These are phyloP conservation scores for Saccharomyces hybrid DNA, from an alignment of 1,139 yeast species.

Conservation along the genomic window DNA sequence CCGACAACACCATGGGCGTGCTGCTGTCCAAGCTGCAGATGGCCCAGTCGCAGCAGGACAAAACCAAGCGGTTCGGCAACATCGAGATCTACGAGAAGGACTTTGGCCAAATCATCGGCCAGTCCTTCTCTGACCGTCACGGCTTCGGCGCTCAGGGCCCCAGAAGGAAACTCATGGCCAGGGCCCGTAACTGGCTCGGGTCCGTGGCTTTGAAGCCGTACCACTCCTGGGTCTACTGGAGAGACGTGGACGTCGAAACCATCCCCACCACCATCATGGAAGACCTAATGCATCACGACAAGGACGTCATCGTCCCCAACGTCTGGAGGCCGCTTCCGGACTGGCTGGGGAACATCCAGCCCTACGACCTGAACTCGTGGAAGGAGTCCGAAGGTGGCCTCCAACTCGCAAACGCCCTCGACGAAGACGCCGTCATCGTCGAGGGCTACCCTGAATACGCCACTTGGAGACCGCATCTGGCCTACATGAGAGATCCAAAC, in stretches of 20 bases:
- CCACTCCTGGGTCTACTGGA: constrained; percentile 93
- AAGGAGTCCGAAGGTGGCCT: constrained; percentile 67
- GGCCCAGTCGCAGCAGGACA: constrained; percentile 43
- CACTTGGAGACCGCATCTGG: constrained; percentile 81
- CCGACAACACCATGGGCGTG: constrained; percentile 47
- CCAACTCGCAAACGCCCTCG: constrained; percentile 55
- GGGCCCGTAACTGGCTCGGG: constrained; percentile 84
- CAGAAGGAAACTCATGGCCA: constrained; percentile 79
- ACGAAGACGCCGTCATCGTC: constrained; percentile 81
- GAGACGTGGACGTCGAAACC: constrained; percentile 83
- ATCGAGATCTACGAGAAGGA: constrained; percentile 61
- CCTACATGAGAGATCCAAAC: constrained; percentile 56
- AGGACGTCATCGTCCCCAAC: constrained; percentile 81
- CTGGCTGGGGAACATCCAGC: constrained; percentile 69
- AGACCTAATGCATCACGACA: constrained; percentile 65
- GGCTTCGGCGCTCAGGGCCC: constrained; percentile 73
- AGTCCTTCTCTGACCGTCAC: constrained; percentile 55
- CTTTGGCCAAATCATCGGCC: constrained; percentile 65
- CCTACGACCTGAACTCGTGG: constrained; percentile 88
- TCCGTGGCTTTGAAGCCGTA: constrained; percentile 70
- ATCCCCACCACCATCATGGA: constrained; percentile 75
- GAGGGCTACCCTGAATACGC: constrained; percentile 90
- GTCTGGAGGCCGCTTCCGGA: constrained; percentile 85
- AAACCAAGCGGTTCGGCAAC: constrained; percentile 38
- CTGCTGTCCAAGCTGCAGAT: constrained; percentile 39